Conservation (phyloP, 2,329 filamentous ascomycete genomes). For the Neonectria faginata region DNA sequence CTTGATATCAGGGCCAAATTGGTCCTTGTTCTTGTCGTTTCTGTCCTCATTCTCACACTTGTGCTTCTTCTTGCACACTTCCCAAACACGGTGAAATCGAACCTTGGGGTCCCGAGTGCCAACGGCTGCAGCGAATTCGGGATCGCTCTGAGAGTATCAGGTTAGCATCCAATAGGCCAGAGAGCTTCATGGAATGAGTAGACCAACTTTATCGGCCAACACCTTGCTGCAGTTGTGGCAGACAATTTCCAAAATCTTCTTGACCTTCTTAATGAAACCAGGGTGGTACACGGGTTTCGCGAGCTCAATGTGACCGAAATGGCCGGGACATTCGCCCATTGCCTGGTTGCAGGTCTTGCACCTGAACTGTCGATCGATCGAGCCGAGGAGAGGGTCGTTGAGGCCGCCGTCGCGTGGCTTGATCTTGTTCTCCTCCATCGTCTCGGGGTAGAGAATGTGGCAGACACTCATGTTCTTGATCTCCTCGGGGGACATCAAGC, state of each 20-base stretch:
- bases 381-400: constrained; percentile 95
- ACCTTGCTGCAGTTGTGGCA: constrained; percentile 99
- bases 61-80: constrained; percentile 88
- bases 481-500: constrained; percentile 96
- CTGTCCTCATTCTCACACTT: constrained; percentile 84
- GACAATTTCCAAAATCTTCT: constrained; percentile 98
- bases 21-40: constrained; percentile 75
- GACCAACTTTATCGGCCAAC: constrained; percentile 97
- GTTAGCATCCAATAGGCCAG: constrained; percentile 71
- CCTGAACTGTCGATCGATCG: constrained; percentile 94
- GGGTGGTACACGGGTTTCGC: constrained; percentile 94
- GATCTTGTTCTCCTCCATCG: constrained; percentile 95
- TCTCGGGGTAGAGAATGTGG: constrained; percentile 98
- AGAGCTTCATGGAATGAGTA: constrained; percentile 65
- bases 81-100: constrained; percentile 93
- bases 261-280: constrained; percentile 98
- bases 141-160: constrained; percentile 76
- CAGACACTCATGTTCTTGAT: constrained; percentile 99
- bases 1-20: constrained; percentile 71
- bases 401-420: constrained; percentile 91
- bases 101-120: constrained; percentile 90
- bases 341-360: constrained; percentile 97
- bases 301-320: constrained; percentile 99
- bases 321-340: constrained; percentile 95
- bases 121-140: constrained; percentile 84